phyloP scores from a whole-genome alignment of 139 green algal species.

The Chlamydomonas schloesseri region DNA sequence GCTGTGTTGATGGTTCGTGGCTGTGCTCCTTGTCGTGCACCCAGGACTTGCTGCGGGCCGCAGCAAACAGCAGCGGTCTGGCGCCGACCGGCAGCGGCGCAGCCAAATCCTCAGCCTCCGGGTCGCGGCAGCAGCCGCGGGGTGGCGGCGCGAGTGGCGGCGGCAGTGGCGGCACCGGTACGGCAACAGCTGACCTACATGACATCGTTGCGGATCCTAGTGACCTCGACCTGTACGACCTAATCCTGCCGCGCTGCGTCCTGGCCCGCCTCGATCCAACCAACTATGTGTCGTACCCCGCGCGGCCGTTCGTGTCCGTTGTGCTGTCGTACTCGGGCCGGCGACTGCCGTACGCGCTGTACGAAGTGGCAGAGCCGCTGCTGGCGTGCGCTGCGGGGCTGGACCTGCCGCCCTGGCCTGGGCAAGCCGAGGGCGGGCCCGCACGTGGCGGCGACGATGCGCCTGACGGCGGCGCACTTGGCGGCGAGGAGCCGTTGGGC shows the following conservation, averaged over 20 bases:
- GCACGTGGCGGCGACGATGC: no score
- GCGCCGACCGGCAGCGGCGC: no score
- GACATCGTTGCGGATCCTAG: background rate
- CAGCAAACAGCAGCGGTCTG: background rate
- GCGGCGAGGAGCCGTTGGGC: no score
- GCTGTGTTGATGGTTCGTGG: no score
- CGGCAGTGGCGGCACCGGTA: no score
- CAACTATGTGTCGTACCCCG: conserved; percentile 12
- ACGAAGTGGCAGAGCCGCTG: background rate
- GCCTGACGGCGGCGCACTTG: no score
- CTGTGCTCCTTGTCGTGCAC: no score
- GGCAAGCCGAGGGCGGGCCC: no score
- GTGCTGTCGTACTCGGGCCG: conserved; percentile 10
- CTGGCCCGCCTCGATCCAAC: background rate
- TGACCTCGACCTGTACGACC: conserved; percentile 25
- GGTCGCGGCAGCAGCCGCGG: no score
- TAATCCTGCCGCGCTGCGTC: background rate
- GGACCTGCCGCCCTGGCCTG: background rate
- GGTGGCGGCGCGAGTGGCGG: no score
- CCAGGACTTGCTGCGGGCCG: background rate
- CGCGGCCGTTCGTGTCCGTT: background rate
- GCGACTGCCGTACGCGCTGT: background rate
- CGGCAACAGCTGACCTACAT: no score
- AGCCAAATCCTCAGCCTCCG: no score
- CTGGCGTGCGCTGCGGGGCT: background rate